phyloP scores from a whole-genome alignment of 805 yeast genomes.

The Metschnikowia lunata region DNA sequence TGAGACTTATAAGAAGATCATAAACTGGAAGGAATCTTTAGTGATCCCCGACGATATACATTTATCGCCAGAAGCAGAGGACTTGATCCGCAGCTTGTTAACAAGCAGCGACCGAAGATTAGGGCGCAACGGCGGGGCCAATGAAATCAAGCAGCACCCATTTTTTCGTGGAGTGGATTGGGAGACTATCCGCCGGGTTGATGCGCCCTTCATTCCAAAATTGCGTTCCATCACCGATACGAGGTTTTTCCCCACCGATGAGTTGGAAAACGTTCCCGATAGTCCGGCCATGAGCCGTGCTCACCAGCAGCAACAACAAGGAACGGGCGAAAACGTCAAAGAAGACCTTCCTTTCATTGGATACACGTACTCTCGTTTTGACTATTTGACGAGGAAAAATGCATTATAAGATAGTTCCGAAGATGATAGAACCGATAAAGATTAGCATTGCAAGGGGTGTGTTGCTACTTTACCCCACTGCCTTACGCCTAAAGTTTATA shows the following conservation, averaged over 20 bases:
- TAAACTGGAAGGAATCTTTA: conserved; percentile 85
- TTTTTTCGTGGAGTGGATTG: conserved; percentile 96
- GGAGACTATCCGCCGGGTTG: conserved; percentile 81
- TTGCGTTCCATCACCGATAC: conserved; percentile 92
- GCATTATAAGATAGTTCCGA: conserved; percentile 29
- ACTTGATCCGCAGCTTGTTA: conserved; percentile 69
- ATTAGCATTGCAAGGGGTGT: no score
- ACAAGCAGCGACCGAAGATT: conserved; percentile 76
- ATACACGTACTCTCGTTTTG: conserved; percentile 92
- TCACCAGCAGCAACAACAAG: conserved; percentile 57
- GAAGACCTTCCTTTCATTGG: conserved; percentile 97
- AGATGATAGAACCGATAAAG: no score
- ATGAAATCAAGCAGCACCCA: conserved; percentile 84
- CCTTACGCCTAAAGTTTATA: background rate
- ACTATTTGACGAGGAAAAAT: conserved; percentile 78
- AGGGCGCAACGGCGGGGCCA: conserved; percentile 89
- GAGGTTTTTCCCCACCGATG: conserved; percentile 96
- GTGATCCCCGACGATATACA: conserved; percentile 91
- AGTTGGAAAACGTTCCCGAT: conserved; percentile 90
- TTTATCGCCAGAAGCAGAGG: conserved; percentile 83
- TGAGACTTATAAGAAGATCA: conserved; percentile 85
- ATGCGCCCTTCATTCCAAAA: conserved; percentile 92
- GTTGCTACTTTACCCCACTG: background rate
- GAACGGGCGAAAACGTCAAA: conserved; percentile 48
- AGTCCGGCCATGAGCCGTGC: conserved; percentile 59